Evolutionary conservation across 176 grass and related monocot genomes (phyloP), one percentile per base, ranked within the genome.

Genomic region (barley (Hordeum vulgare)): DNA sequence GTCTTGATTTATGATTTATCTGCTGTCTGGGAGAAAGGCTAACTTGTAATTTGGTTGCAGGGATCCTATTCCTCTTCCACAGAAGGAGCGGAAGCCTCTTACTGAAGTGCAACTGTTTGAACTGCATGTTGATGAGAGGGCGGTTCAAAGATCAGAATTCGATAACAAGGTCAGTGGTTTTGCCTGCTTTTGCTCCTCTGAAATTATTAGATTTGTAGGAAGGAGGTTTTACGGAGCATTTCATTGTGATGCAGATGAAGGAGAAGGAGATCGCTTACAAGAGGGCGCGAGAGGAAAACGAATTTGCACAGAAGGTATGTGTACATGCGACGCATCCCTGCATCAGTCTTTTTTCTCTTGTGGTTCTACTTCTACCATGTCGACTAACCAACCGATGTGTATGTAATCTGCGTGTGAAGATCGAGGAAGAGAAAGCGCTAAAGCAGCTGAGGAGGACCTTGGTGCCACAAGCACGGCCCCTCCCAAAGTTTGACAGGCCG

Each of bases 351-450:
- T 70, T 37, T 34, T 18, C 36, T 6, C 0, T 58, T n/a, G 1
- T 79, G 7, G 7, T 23, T 74, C 63, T 82, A 49, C 45, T 3
- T 2, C 3, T 3, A 31, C 31, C 45, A 49, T 49, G 37, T 35
- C 7, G 26, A 74, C 20, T 8, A 75, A 91, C 51, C 13, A 51
- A 42, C 56, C 17, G 17, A 15, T 51, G 47, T 51, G 37, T 24
- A 49, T 73, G 45, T 24, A 56, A 87, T 81, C 65, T 76, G 6
- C 77, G 21, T 80, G 6, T 86, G 28, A 61, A 99, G 97, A 92
- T 99, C 13, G 97, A 99, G 67, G 97, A 99, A 78, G 97, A 99
- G 85, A 99, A 99, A 75, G 97, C 91, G 3, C 35, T 96, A 56
- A 99, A 99, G 61, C 97, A 96, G 25, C 74, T 99, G 17, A 96